phyloP scores from a whole-genome alignment of 345 rosid genomes.

The Bretschneidera sinensis region DNA sequence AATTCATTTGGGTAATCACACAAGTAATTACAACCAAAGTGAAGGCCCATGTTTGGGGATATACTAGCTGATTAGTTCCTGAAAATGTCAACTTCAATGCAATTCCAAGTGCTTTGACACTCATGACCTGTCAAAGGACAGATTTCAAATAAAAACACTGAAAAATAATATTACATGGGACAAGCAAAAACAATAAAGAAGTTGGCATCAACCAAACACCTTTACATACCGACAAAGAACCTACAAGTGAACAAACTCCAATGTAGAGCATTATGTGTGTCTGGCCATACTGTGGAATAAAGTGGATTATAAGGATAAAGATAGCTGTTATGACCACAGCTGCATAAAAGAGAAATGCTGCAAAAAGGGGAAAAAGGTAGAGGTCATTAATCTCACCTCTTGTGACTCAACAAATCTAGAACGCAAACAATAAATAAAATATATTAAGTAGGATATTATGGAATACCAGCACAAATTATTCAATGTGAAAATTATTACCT shows the following conservation, averaged over 20 bases:
- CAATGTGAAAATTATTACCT: slow-evolving; percentile 35
- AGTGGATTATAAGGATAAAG: slow-evolving; percentile 54
- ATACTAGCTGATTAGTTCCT: slow-evolving; percentile 64
- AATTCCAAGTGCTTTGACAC: slow-evolving; percentile 77
- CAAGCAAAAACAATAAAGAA: too few relatives aligned
- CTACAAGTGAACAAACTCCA: slow-evolving; percentile 93
- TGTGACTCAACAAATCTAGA: too few relatives aligned
- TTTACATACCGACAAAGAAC: slow-evolving; percentile 93
- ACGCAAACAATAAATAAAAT: too few relatives aligned
- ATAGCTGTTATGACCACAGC: slow-evolving; percentile 70
- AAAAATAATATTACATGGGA: too few relatives aligned
- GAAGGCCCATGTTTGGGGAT: slow-evolving; percentile 71
- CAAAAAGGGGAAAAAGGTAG: too few relatives aligned
- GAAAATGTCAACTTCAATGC: slow-evolving; percentile 68
- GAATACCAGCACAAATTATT: too few relatives aligned
- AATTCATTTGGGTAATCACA: slow-evolving; percentile 70
- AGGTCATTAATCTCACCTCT: too few relatives aligned
- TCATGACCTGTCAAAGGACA: slow-evolving; percentile 53
- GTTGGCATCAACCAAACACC: neutral
- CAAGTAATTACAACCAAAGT: slow-evolving; percentile 53
- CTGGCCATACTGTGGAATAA: slow-evolving; percentile 80
- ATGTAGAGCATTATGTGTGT: slow-evolving; percentile 96
- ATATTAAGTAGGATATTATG: too few relatives aligned
- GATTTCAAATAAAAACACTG: neutral
- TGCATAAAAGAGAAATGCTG: slow-evolving; percentile 91